Conservation (phyloP, 306 rosid genomes). For the Prunus padus region DNA sequence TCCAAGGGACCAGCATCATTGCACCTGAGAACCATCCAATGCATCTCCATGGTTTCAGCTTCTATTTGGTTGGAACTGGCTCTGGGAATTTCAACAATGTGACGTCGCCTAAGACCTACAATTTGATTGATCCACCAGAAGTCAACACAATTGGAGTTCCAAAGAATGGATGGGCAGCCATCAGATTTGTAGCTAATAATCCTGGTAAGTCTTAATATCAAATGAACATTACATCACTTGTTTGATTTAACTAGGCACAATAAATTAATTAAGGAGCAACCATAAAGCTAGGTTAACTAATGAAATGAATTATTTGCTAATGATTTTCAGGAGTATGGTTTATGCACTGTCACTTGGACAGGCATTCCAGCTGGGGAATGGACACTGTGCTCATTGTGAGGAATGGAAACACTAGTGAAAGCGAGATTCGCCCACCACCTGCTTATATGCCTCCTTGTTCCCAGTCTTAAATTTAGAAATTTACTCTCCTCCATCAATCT, state of each 20-base stretch:
- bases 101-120: conserved; percentile 55
- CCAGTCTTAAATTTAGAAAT: neutral
- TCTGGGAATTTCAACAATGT: conserved; percentile 54
- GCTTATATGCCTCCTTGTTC: conserved; percentile 23
- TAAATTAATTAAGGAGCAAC: neutral
- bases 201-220: conserved; percentile 53
- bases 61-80: conserved; percentile 41
- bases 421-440: conserved; percentile 23
- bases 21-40: conserved; percentile 47
- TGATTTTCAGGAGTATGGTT: conserved; percentile 38
- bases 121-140: conserved; percentile 85
- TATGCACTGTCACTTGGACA: conserved; percentile 33
- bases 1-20: conserved; percentile 40
- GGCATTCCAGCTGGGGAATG: conserved; percentile 31
- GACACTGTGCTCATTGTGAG: conserved; percentile 28
- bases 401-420: conserved; percentile 19
- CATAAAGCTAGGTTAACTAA: neutral
- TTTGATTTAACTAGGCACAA: neutral
- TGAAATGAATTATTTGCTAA: neutral
- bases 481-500: neutral
- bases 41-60: conserved; percentile 53
- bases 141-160: conserved; percentile 86
- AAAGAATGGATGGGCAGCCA: conserved; percentile 85
- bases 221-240: neutral
- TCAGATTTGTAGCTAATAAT: conserved; percentile 86